Evolutionary conservation across 2,329 filamentous ascomycete genomes (phyloP).

Genomic region (Huntiella savannae): DNA sequence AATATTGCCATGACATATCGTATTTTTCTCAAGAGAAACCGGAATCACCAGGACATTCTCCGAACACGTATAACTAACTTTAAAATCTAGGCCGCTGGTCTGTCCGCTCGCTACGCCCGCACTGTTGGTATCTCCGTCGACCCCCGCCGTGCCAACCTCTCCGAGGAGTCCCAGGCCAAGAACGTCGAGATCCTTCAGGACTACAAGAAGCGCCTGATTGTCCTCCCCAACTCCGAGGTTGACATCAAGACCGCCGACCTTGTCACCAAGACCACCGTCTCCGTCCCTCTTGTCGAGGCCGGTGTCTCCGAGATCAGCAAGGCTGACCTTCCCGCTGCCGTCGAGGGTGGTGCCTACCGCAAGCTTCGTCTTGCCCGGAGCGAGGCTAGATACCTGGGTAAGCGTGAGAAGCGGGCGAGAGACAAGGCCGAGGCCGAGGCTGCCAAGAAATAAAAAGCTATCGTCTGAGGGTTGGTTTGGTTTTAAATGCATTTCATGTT

Average conservation of each 20-base stretch:
- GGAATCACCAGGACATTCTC: no score
- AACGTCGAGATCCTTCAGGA: constrained; percentile 97
- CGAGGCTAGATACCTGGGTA: constrained; percentile 64
- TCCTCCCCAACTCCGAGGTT: constrained; percentile 78
- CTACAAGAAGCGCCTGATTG: constrained; percentile 88
- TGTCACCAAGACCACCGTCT: constrained; percentile 27
- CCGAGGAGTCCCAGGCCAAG: constrained; percentile 79
- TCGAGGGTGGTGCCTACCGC: constrained; percentile 72
- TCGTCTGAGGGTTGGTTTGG: constrained; percentile 3
- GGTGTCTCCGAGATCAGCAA: constrained; percentile 61
- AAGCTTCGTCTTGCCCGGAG: constrained; percentile 69
- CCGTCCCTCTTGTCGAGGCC: constrained; percentile 51
- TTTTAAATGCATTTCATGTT: constrained; percentile 7
- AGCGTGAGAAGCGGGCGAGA: constrained; percentile 82
- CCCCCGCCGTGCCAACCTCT: constrained; percentile 89
- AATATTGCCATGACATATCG: no score
- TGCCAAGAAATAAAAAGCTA: constrained; percentile 59
- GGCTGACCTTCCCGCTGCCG: constrained; percentile 54
- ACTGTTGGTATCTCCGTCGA: constrained; percentile 97
- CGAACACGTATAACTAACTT: background rate
- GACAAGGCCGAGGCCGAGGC: constrained; percentile 69
- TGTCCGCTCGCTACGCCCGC: constrained; percentile 80
- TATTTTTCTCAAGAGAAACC: no score
- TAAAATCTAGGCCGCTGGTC: constrained; percentile 60
- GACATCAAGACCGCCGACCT: constrained; percentile 48